phyloP scores from a whole-genome alignment of 768 basidiomycete genomes.

The Suillus ampliporus region DNA sequence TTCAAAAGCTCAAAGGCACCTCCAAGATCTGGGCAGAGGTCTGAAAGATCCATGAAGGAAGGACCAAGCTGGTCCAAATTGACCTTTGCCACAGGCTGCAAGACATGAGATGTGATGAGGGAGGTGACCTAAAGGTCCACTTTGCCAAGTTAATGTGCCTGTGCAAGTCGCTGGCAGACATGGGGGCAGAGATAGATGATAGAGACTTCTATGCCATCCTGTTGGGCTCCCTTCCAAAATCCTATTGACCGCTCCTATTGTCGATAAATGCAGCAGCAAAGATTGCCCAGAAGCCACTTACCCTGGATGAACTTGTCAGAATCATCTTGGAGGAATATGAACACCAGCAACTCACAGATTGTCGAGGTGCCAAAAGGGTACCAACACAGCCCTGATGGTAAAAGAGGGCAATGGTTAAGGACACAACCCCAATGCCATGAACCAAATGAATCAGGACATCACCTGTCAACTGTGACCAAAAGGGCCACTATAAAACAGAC shows the following conservation, averaged over 20 bases:
- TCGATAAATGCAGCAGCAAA: slow-evolving; percentile 24
- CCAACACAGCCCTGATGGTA: too few relatives aligned
- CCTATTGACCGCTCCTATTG: slow-evolving; percentile 27
- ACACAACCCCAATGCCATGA: too few relatives aligned
- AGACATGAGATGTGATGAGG: slow-evolving; percentile 27
- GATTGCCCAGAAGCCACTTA: slow-evolving; percentile 11
- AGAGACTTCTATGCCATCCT: slow-evolving; percentile 28
- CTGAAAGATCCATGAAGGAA: slow-evolving; percentile 23
- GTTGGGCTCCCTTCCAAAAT: slow-evolving; percentile 29
- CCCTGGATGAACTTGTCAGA: slow-evolving; percentile 21
- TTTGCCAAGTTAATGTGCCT: slow-evolving; percentile 16
- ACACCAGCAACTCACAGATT: not conserved
- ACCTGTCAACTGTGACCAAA: not conserved
- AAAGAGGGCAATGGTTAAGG: not conserved
- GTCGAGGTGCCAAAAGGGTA: not conserved
- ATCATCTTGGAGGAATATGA: slow-evolving; percentile 25
- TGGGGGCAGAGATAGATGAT: slow-evolving; percentile 24
- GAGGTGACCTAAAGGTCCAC: slow-evolving; percentile 29
- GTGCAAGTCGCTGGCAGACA: not conserved
- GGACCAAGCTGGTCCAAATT: slow-evolving; percentile 26
- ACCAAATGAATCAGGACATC: not conserved
- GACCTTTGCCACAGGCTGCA: slow-evolving; percentile 30
- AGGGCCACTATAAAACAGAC: not conserved
- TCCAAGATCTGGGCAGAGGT: slow-evolving; percentile 24
- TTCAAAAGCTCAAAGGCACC: slow-evolving; percentile 11